Conservation (phyloP, 345 rosid genomes). For the Eutrema yunnanense region DNA sequence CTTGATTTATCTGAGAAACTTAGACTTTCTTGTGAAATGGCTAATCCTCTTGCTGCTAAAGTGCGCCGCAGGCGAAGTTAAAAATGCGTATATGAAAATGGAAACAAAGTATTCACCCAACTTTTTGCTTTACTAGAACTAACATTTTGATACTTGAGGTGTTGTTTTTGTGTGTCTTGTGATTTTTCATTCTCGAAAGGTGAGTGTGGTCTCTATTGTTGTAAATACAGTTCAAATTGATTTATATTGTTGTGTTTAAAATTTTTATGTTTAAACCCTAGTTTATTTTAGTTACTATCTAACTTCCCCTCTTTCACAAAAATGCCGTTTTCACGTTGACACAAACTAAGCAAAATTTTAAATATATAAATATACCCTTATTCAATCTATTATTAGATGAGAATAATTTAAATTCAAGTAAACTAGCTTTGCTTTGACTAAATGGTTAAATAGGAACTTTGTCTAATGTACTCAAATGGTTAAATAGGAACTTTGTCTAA, state of each 20-base stretch:
- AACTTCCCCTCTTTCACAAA: no score
- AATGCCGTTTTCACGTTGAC: no score
- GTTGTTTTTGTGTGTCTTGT: background rate
- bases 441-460: no score
- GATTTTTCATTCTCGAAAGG: background rate
- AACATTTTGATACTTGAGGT: conserved; percentile 15
- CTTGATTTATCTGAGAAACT: conserved; percentile 69
- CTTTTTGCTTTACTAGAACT: background rate
- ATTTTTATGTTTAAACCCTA: background rate
- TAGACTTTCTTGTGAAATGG: conserved; percentile 78
- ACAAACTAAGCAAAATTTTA: no score
- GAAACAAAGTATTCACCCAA: conserved; percentile 1
- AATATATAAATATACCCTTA: no score
- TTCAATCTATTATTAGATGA: no score
- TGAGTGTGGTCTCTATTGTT: conserved; percentile 5
- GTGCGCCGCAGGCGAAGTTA: conserved; percentile 36
- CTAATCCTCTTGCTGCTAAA: conserved; percentile 49
- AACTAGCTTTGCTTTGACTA: no score
- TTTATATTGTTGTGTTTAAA: background rate
- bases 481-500: no score
- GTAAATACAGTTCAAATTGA: conserved; percentile 16
- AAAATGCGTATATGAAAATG: background rate
- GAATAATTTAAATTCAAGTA: no score
- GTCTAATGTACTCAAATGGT: no score
- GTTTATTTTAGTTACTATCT: background rate